phyloP scores from a whole-genome alignment of 192 early-diverging fungal species.

The Mortierella alpina region DNA sequence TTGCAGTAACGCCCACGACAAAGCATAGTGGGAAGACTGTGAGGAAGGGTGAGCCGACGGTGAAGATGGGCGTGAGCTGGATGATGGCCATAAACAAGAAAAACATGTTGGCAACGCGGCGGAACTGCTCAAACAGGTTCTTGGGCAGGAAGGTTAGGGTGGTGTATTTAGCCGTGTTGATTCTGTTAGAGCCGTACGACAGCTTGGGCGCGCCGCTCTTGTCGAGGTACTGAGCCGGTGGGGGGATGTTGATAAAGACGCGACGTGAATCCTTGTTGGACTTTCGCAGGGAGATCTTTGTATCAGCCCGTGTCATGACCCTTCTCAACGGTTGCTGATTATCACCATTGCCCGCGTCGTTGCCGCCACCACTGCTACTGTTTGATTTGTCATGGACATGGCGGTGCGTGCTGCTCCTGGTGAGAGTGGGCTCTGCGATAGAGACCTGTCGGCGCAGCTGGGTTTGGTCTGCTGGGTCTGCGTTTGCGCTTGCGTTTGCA shows the following conservation, averaged over 20 bases:
- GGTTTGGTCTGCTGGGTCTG: background rate
- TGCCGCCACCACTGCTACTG: background rate
- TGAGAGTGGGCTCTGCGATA: constrained; percentile 15
- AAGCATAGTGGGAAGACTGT: constrained; percentile 85
- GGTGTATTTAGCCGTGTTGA: constrained; percentile 95
- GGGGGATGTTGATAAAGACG: constrained; percentile 74
- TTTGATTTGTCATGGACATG: background rate
- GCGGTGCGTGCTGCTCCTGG: background rate
- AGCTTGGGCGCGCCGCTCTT: constrained; percentile 62
- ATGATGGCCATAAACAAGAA: constrained; percentile 87
- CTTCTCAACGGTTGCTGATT: constrained; percentile 5
- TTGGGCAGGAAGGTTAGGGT: constrained; percentile 86
- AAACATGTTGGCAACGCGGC: constrained; percentile 84
- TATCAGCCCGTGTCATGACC: constrained; percentile 48
- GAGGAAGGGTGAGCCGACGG: constrained; percentile 80
- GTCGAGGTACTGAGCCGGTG: constrained; percentile 66
- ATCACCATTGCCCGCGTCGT: background rate
- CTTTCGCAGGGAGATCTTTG: constrained; percentile 60
- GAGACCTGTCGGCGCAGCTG: constrained; percentile 37
- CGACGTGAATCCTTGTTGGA: constrained; percentile 58
- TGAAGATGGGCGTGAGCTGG: constrained; percentile 86
- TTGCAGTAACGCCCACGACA: constrained; percentile 83
- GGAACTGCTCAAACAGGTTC: constrained; percentile 94
- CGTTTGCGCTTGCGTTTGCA: background rate
- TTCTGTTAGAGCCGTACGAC: constrained; percentile 78